phyloP scores from a whole-genome alignment of 2,329 filamentous ascomycete genomes.

The Alternaria rosae region DNA sequence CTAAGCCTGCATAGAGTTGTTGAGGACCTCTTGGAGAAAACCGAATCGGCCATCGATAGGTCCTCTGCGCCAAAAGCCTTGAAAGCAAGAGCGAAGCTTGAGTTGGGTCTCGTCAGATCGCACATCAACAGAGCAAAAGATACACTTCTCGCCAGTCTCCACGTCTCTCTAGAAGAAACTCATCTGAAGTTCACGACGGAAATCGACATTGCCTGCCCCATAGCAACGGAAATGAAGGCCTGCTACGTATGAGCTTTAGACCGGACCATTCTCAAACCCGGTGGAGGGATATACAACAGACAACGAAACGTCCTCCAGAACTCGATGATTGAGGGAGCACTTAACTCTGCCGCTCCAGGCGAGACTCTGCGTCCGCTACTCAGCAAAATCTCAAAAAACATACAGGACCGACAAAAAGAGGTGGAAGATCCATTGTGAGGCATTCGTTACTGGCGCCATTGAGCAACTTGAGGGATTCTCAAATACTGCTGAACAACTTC shows the following conservation, averaged over 20 bases:
- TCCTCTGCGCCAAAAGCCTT: conserved; percentile 3
- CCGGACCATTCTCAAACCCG: no score
- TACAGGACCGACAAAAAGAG: neutral
- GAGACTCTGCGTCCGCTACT: neutral
- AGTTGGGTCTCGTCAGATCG: neutral
- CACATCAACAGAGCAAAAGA: neutral
- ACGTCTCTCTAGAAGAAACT: conserved; percentile 1
- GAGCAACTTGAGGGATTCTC: conserved; percentile 2
- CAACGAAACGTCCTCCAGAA: neutral
- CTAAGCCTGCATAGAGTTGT: neutral
- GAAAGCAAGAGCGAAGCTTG: conserved; percentile 8
- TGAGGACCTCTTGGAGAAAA: neutral
- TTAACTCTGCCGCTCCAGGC: no score
- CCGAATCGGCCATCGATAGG: neutral
- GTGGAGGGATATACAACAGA: conserved; percentile 6
- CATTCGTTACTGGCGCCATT: conserved; percentile 1
- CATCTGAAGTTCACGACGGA: conserved; percentile 14
- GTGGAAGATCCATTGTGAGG: conserved; percentile 8
- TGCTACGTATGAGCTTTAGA: conserved; percentile 1
- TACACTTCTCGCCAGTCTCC: neutral
- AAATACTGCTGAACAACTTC: conserved; percentile 1
- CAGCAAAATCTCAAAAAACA: neutral
- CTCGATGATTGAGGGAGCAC: no score
- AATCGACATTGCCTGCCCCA: conserved; percentile 12
- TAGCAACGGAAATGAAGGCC: conserved; percentile 13